Percentiles rank a stretch among this genome's conserved stretches.
These are phyloP conservation scores for Colletotrichum limetticola DNA, from an alignment of 2,329 filamentous ascomycete genomes.

Conservation along the genomic window DNA sequence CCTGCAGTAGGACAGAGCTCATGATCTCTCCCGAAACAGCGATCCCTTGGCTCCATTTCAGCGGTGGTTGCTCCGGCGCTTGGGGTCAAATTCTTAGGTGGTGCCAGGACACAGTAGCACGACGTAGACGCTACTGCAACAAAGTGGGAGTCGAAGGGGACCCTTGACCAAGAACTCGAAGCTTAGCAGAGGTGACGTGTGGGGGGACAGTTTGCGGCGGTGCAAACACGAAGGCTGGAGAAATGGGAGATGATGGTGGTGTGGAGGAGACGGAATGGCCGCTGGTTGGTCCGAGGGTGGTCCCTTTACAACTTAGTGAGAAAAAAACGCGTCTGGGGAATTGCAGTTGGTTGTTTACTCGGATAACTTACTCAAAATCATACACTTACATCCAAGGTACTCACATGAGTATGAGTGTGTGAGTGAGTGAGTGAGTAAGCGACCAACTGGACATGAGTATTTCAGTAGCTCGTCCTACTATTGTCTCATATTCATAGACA, in stretches of 20 bases:
- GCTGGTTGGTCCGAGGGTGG: constrained; percentile 10
- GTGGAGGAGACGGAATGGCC: not conserved
- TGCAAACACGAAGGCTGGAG: constrained; percentile 1
- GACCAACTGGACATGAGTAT: not conserved
- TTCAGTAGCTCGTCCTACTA: not conserved
- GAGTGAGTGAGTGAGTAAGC: not conserved
- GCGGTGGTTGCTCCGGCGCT: constrained; percentile 6
- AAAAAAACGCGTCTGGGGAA: constrained; percentile 17
- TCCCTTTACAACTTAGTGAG: not conserved
- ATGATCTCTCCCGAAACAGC: constrained; percentile 5
- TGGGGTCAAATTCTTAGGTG: not conserved
- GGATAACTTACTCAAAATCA: constrained; percentile 1
- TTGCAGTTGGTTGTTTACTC: not conserved
- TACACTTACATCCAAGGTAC: not conserved
- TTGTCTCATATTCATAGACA: constrained; percentile 15
- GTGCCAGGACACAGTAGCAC: not conserved
- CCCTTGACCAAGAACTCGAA: constrained; percentile 20
- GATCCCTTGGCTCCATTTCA: not conserved
- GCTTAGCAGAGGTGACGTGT: constrained; percentile 8
- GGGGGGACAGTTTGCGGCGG: constrained; percentile 13
- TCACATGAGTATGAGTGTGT: not conserved
- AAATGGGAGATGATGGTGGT: not conserved
- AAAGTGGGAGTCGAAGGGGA: constrained; percentile 14
- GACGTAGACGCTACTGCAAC: not conserved
- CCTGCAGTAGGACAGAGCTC: constrained; percentile 4